A percentile compares a stretch with the other conserved stretches of the same genome.
These are phyloP conservation scores for Claviceps monticola DNA, from an alignment of 2,329 filamentous ascomycete species.

Conservation along the genomic window DNA sequence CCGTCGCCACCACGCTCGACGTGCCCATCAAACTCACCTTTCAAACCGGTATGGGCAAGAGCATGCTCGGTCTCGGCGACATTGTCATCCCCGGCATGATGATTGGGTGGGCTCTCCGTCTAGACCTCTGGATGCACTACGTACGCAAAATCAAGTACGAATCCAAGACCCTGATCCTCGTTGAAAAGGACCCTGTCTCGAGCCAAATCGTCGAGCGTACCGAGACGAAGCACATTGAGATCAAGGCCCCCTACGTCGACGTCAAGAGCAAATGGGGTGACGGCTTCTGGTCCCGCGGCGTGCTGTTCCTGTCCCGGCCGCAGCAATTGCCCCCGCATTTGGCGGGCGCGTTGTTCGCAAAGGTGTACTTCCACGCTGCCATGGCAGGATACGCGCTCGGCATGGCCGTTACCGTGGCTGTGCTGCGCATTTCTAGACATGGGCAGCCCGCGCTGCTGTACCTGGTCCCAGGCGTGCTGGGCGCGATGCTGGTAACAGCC, in stretches of 20 bases:
- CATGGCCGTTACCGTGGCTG: constrained; percentile 61
- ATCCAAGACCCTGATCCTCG: constrained; percentile 18
- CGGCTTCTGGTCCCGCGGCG: constrained; percentile 53
- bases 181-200: constrained; percentile 19
- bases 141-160: constrained; percentile 45
- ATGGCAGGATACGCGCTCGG: constrained; percentile 65
- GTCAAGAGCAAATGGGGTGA: constrained; percentile 71
- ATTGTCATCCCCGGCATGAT: constrained; percentile 87
- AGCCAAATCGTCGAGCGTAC: constrained; percentile 21
- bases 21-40: constrained; percentile 89
- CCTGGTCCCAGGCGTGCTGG: constrained; percentile 74
- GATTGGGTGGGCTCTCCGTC: constrained; percentile 76
- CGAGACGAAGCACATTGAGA: constrained; percentile 28
- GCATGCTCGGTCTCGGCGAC: constrained; percentile 89
- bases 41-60: constrained; percentile 45
- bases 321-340: constrained; percentile 16
- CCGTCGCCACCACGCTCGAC: constrained; percentile 77
- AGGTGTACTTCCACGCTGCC: constrained; percentile 73
- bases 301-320: constrained; percentile 13
- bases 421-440: constrained; percentile 65
- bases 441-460: constrained; percentile 87
- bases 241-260: constrained; percentile 40
- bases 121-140: constrained; percentile 80
- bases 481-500: constrained; percentile 62
- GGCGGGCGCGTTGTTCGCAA: constrained; percentile 48